Base-by-base conservation (phyloP, 768 basidiomycete species). In the Brasilioporus rufonigricans region DNA sequence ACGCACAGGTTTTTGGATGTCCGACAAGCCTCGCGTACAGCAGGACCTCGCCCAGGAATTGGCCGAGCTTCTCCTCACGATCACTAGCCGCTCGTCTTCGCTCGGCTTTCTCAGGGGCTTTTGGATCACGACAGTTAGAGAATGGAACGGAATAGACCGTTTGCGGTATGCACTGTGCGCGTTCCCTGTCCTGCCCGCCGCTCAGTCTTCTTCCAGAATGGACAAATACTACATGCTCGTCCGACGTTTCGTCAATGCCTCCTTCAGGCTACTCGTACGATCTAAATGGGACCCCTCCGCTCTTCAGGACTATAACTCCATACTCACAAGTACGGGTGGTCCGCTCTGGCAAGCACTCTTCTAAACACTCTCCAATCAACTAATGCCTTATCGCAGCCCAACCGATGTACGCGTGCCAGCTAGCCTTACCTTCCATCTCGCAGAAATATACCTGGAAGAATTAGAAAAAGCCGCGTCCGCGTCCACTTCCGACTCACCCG, bases 181-280 rank as follows among this genome's bases (percentile, higher is more conserved):
- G 23, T 31, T 23, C 7, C 18, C 9, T 41, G 2, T 32, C 51
- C 5, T 38, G 36, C 24, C 32, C 18, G 39, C 13, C 21, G 36
- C 55, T 53, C 33, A 56, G 52, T 27, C 47, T 16, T 53, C 47
- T 33, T 19, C n/a, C 64, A 97, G 95, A 61, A 85, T 98, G 69
- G 96, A 99, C 79, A 99, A 99, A 71, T 98, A 91, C 70, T 95
- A 96, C 68, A 86, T 98, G 85, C 87, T 99, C 44, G 84, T 98
- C 55, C 81, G 96, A 55, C 81, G 88, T 59, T 98, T 93, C 65
- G 78, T 91, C 50, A 90, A 94, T 63, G 91, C 87, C 1, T 82
- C 88, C 1, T 95, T 98, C 71, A 77, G 87, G 32, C 79, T 97
- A 19, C 78, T 98, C 24, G 78, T 86, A 35, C 80, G 86, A 43